These are phyloP conservation scores for Apiospora malaysiana DNA, from an alignment of 2,329 filamentous ascomycete genomes.

Conservation along the genomic window DNA sequence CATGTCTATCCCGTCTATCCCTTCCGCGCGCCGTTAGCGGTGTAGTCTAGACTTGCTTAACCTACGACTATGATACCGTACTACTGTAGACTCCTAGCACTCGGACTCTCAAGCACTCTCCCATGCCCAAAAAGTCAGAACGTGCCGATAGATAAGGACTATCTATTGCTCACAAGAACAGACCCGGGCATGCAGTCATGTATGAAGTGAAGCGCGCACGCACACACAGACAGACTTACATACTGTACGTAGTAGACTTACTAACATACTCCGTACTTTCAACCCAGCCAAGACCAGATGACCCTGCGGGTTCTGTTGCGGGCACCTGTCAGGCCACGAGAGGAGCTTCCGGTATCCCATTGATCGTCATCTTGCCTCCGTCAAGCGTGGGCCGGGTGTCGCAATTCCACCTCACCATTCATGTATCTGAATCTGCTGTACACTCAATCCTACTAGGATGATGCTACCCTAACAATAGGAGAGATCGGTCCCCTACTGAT, in stretches of 20 bases:
- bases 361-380: not conserved
- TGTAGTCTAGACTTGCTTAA: not conserved
- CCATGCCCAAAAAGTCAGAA: not conserved
- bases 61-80: too few species aligned
- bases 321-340: conserved; percentile 10
- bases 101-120: not conserved
- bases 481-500: conserved; percentile 2
- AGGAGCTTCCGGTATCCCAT: not conserved
- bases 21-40: conserved; percentile 2
- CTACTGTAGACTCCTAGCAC: too few species aligned
- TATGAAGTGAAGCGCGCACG: not conserved
- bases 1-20: not conserved
- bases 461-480: conserved; percentile 9
- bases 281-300: not conserved
- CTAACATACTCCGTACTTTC: too few species aligned
- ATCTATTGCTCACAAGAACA: not conserved
- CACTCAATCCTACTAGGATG: not conserved
- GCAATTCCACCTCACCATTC: not conserved
- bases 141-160: not conserved
- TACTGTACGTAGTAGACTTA: too few species aligned
- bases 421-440: conserved; percentile 8
- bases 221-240: too few species aligned
- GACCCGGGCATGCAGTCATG: not conserved
- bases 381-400: conserved; percentile 2
- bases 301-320: not conserved